Evolutionary conservation across 2,329 filamentous ascomycete species (phyloP).

Genomic region (Calonectria hongkongensis): DNA sequence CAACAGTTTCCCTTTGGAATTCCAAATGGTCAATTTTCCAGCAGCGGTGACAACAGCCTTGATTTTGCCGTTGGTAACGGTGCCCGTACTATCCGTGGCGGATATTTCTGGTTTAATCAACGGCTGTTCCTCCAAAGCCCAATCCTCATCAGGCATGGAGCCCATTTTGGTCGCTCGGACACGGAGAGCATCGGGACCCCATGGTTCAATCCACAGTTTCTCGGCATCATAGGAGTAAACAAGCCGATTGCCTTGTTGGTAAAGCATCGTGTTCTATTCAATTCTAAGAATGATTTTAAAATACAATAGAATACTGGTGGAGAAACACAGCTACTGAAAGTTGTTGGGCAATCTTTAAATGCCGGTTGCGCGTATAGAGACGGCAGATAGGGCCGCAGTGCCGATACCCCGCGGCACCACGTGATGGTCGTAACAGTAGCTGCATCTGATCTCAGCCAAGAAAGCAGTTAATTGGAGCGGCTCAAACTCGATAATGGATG

Average conservation of each 20-base stretch:
- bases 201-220: slow-evolving; percentile 68
- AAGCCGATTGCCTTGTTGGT: slow-evolving; percentile 31
- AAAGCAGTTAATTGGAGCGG: slow-evolving; percentile 1
- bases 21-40: slow-evolving; percentile 55
- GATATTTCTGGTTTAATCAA: slow-evolving; percentile 10
- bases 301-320: background rate
- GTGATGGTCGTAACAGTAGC: slow-evolving; percentile 5
- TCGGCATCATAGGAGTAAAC: slow-evolving; percentile 63
- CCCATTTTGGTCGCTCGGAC: slow-evolving; percentile 66
- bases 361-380: background rate
- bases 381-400: slow-evolving; percentile 5
- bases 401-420: slow-evolving; percentile 23
- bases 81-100: slow-evolving; percentile 39
- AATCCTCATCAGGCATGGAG: slow-evolving; percentile 55
- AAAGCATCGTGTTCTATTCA: slow-evolving; percentile 26
- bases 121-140: slow-evolving; percentile 25
- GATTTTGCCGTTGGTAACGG: slow-evolving; percentile 38
- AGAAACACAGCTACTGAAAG: background rate
- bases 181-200: slow-evolving; percentile 68
- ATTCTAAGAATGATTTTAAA: background rate
- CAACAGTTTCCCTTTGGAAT: slow-evolving; percentile 53
- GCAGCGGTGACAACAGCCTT: slow-evolving; percentile 53
- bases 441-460: background rate
- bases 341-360: background rate
- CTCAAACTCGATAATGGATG: background rate